Percentiles rank a stretch among this genome's conserved stretches.
Conservation (phyloP, 108 stramenopile species). For the Nitzschia sp. region DNA sequence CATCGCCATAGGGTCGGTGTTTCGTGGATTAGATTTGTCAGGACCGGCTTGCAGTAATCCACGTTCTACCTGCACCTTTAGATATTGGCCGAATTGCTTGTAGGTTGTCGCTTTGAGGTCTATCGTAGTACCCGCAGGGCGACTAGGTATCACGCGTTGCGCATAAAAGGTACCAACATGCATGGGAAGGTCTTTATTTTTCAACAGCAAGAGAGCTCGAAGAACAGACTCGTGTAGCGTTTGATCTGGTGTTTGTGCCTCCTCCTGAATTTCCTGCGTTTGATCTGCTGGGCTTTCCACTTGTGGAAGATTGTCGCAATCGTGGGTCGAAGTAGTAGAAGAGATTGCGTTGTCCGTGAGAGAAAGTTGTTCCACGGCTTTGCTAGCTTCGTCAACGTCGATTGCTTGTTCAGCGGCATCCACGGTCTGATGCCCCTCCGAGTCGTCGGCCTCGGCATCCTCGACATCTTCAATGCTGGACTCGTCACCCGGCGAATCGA, state of each 20-base stretch:
- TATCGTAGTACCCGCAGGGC: constrained; percentile 42
- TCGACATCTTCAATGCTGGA: not conserved
- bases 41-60: constrained; percentile 63
- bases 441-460: not conserved
- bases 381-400: not conserved
- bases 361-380: too few species aligned
- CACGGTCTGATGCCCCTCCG: not conserved
- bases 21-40: constrained; percentile 42
- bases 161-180: constrained; percentile 70
- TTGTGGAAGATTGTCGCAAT: not conserved
- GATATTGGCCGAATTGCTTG: constrained; percentile 80
- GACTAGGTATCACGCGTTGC: constrained; percentile 54
- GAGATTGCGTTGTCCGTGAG: not conserved
- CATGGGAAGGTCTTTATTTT: constrained; percentile 68
- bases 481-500: too few species aligned
- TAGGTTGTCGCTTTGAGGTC: constrained; percentile 71
- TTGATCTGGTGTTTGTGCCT: constrained; percentile 28
- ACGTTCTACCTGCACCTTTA: constrained; percentile 52
- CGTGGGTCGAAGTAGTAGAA: not conserved
- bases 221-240: constrained; percentile 51
- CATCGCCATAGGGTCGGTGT: constrained; percentile 62
- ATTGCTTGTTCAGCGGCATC: not conserved
- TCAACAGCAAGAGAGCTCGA: constrained; percentile 49
- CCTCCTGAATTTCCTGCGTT: not conserved
- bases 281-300: not conserved